These are phyloP conservation scores for Nissolia schottii DNA, from an alignment of 306 rosid species.

Conservation along the genomic window DNA sequence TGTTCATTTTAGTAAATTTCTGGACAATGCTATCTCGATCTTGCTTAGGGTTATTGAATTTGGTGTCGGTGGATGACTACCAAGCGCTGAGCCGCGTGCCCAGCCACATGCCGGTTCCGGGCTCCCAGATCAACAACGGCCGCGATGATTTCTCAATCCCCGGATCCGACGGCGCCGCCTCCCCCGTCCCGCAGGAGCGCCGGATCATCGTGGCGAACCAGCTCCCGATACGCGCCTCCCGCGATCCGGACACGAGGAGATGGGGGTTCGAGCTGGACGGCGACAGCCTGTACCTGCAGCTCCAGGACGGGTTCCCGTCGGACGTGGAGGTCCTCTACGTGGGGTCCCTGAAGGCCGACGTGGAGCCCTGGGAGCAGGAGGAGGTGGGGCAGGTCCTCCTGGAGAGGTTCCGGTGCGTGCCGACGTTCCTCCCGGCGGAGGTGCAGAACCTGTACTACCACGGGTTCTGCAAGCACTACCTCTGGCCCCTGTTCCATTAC, in stretches of 20 bases:
- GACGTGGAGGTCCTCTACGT: slow-evolving; percentile 56
- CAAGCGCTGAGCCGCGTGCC: slow-evolving; percentile 33
- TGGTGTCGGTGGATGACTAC: slow-evolving; percentile 46
- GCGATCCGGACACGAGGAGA: slow-evolving; percentile 2
- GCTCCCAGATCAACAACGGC: slow-evolving; percentile 1
- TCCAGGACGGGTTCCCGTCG: slow-evolving; percentile 48
- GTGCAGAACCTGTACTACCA: slow-evolving; percentile 46
- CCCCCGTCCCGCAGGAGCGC: slow-evolving; percentile 25
- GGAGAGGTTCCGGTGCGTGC: slow-evolving; percentile 53
- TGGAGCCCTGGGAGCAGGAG: slow-evolving; percentile 47
- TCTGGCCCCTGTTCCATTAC: slow-evolving; percentile 78
- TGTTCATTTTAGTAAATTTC: background rate
- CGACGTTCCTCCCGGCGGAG: slow-evolving; percentile 43
- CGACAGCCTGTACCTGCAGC: slow-evolving; percentile 53
- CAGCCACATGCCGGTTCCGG: background rate
- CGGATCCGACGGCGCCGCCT: slow-evolving; percentile 10
- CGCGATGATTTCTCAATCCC: background rate
- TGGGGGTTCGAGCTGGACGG: slow-evolving; percentile 56
- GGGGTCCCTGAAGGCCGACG: slow-evolving; percentile 49
- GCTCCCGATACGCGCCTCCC: slow-evolving; percentile 45
- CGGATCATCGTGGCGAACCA: slow-evolving; percentile 61
- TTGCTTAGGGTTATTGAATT: slow-evolving; percentile 46
- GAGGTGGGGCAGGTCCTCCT: slow-evolving; percentile 40
- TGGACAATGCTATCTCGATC: slow-evolving; percentile 59
- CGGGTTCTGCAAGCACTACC: slow-evolving; percentile 79